Base-by-base conservation (phyloP, 2,329 filamentous ascomycete genomes). In the Blumeria graminis region DNA sequence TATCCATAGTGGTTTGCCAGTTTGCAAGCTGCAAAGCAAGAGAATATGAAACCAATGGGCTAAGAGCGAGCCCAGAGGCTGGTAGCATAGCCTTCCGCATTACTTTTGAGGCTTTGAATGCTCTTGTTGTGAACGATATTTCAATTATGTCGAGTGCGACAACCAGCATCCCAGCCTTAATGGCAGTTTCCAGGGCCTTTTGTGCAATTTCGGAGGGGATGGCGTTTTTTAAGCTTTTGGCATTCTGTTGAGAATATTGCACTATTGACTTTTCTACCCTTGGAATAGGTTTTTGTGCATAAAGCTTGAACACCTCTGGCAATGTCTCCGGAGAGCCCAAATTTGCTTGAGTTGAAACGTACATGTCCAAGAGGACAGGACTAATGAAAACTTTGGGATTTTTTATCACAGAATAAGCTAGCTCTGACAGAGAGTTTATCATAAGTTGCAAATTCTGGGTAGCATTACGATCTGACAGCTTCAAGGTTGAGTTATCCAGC, bases 341-440 rank as follows among this genome's bases (percentile, higher is more conserved):
- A 10, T 81, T 74, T 33, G 81, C 74, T 67, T 94, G 87, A 48
- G 86, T 78, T 39, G 77, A 74, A 59, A 94, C 81, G 68, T 95
- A 96, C 62, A 77, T 68, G 57, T 76, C 72, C 41, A 96, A 77
- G 36, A 90, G 72, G 34, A 76, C 71, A 8, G 82, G 78, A 4
- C 85, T 84, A 65, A 96, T 84, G 69, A 88, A 85, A 52, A 95
- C 81, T 58, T 82, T 80, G 3, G 83, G 80, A 62, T 90, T 78
- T 52, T 76, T 75, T 58, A 94, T 67, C 56, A 95, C 76, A 39
- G 75, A 71, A 66, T 85, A 84, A n/a, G 83, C 80, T 7, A 76
- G 69, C 55, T 74, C 66, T 22, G 78, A 80, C 57, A 82, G 72
- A 61, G 70, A 71, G 62, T 74, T 69, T 56, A 74, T 68, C 33